Conservation (phyloP, 306 rosid genomes). For the Lathyrus aphaca region DNA sequence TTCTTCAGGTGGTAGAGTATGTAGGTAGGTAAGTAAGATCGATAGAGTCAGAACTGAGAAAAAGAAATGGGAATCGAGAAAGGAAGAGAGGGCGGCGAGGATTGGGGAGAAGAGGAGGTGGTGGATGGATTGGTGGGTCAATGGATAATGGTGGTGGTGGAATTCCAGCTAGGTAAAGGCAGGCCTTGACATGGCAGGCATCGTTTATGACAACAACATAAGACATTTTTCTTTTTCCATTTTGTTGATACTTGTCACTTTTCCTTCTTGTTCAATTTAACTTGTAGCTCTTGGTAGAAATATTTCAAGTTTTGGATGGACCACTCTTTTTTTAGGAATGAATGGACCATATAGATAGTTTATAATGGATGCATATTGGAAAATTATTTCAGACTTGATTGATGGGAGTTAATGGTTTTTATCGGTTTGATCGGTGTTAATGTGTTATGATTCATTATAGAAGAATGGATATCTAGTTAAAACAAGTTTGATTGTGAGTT, state of each 20-base stretch:
- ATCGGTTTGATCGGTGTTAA: no score
- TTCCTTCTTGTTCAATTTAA: background rate
- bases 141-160: constrained; percentile 25
- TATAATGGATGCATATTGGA: background rate
- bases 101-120: constrained; percentile 33
- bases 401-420: no score
- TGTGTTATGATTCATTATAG: no score
- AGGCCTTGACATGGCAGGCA: constrained; percentile 9
- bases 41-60: background rate
- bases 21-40: background rate
- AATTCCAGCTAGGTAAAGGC: constrained; percentile 40
- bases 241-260: background rate
- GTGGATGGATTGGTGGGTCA: background rate
- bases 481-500: no score
- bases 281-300: background rate
- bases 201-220: constrained; percentile 3
- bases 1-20: background rate
- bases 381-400: background rate
- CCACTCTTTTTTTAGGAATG: no score
- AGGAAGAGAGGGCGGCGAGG: constrained; percentile 9
- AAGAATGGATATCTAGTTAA: no score
- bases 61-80: background rate
- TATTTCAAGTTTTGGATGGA: background rate
- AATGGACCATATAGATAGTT: background rate
- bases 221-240: background rate